phyloP scores from a whole-genome alignment of 2,329 filamentous ascomycete species.

The Xylariaceae sp. region DNA sequence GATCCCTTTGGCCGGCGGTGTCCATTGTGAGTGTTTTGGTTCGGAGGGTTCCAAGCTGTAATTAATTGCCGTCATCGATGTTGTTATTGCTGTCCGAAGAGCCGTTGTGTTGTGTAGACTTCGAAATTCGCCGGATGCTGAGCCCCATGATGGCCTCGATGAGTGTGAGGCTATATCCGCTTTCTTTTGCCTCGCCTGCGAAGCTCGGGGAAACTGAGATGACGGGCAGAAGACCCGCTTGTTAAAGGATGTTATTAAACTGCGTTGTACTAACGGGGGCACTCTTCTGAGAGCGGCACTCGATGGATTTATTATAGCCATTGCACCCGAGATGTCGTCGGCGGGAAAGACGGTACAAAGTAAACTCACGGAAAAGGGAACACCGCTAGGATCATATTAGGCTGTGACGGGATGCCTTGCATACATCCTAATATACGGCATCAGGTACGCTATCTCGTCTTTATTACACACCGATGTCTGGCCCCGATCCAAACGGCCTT shows the following conservation, averaged over 20 bases:
- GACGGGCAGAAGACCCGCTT: not conserved
- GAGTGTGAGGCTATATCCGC: not conserved
- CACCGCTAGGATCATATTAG: not conserved
- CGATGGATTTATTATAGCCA: too few relatives aligned
- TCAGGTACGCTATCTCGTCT: too few relatives aligned
- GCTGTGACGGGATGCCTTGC: not conserved
- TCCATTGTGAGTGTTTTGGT: conserved; percentile 12
- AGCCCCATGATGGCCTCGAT: not conserved
- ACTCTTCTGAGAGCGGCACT: too few relatives aligned
- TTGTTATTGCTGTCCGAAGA: not conserved
- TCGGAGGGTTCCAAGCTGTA: not conserved
- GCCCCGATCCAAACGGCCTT: too few relatives aligned
- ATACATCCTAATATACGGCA: too few relatives aligned
- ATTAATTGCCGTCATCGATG: not conserved
- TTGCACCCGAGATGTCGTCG: too few relatives aligned
- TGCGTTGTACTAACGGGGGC: too few relatives aligned
- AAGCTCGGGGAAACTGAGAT: not conserved
- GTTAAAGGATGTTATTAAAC: not conserved
- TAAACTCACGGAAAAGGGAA: not conserved
- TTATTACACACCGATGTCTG: too few relatives aligned
- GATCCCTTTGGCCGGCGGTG: conserved; percentile 18
- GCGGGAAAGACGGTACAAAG: too few relatives aligned
- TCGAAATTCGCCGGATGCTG: not conserved
- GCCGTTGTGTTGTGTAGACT: not conserved
- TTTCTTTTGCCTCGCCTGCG: not conserved